Evolutionary conservation across 2,329 filamentous ascomycete species (phyloP), one percentile per base, ranked within the genome.

Genomic region (Penicillium sp.): DNA sequence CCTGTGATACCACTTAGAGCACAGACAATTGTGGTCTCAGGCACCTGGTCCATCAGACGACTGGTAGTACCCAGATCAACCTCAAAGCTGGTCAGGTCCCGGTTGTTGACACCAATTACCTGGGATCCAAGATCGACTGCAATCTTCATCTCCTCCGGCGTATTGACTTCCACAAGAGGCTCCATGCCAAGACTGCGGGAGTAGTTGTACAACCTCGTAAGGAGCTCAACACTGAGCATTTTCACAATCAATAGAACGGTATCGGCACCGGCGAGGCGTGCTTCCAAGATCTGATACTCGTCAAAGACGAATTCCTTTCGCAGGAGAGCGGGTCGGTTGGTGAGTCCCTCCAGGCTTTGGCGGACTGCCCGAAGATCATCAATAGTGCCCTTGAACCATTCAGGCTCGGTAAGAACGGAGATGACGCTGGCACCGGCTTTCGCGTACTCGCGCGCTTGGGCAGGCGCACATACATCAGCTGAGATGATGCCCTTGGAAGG

Each of bases 311-410:
- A 99, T 69, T 99, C 95, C 73, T 99, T 99, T 24, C 96, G 88
- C 33, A 99, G 80, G 13, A 99, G 85, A 2, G 94, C 96, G 2
- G 95, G 96, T 54, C 95, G 85, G 73, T 97, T 96, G 1, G 91
- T 89, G 88, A 99, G 92, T 13, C 90, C 89, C 68, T 92, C 87
- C n/a, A 99, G 80, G 50, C 91, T 92, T 75, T 94, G 90, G 46
- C 95, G 87, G 33, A 98, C 95, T 36, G 89, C 87, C 60, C 90
- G 87, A 55, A 99, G 80, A 73, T 99, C 95, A 59, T 99, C 94
- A 60, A 99, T 93, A 76, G 90, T 96, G 50, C 95, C 95, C 79
- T 97, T 98, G 82, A 99, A 99, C 95, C 95, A 99, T 72, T 98
- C 90, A 0, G 96, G 95, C 77, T 99, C 95, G 0, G 95, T 99